Evolutionary conservation across 1,284 basidiomycete genomes (phyloP).

Genomic region (Cystobasidium sp.): DNA sequence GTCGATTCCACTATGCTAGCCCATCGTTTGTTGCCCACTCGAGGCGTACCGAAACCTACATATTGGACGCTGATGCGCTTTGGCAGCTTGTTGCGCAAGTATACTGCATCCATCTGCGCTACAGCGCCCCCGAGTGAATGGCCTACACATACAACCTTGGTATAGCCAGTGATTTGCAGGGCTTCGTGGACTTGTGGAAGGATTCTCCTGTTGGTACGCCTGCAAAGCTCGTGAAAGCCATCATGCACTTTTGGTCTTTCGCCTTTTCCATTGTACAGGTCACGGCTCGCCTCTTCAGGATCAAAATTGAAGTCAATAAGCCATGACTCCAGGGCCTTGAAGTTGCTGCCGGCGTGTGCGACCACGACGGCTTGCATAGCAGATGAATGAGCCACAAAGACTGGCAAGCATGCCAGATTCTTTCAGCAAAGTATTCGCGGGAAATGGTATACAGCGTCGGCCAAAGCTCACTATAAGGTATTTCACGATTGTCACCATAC

Average conservation of each 20-base stretch:
- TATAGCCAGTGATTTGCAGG: neutral
- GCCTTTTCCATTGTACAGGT: slow-evolving; percentile 6
- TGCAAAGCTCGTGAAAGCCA: slow-evolving; percentile 23
- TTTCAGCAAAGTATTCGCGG: neutral
- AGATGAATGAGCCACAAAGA: neutral
- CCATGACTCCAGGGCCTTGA: slow-evolving; percentile 11
- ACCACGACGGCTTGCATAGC: slow-evolving; percentile 18
- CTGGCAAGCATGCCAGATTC: neutral
- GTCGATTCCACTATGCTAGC: slow-evolving; percentile 12
- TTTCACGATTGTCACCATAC: slow-evolving; percentile 15
- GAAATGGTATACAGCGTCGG: neutral
- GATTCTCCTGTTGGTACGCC: neutral
- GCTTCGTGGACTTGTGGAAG: neutral
- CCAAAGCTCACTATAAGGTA: slow-evolving; percentile 24
- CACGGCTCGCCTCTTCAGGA: neutral
- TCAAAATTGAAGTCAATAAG: slow-evolving; percentile 17
- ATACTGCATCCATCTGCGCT: slow-evolving; percentile 23
- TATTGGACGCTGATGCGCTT: slow-evolving; percentile 1
- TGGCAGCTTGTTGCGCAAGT: slow-evolving; percentile 10
- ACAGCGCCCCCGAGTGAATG: slow-evolving; percentile 27
- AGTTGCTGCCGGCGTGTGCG: slow-evolving; percentile 28
- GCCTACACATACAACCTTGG: slow-evolving; percentile 7
- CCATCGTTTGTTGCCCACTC: slow-evolving; percentile 12
- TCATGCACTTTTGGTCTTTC: neutral
- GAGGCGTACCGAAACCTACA: slow-evolving; percentile 18